Evolutionary conservation across 148 eudicot genomes (phyloP).

Genomic region (Arctostaphylos glauca): DNA sequence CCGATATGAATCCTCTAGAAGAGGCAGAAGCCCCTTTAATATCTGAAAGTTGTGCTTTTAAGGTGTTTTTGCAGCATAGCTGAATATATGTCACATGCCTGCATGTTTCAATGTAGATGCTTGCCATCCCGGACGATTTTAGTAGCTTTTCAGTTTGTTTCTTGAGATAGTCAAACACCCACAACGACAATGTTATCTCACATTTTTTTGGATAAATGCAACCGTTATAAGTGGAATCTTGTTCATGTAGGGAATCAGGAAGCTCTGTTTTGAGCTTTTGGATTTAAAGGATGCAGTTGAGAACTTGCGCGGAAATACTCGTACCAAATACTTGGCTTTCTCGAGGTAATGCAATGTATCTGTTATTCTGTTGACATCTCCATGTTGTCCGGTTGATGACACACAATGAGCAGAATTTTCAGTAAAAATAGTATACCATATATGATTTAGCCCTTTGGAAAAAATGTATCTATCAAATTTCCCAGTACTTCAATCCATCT

Average conservation of each 20-base stretch:
- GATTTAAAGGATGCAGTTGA: conserved; percentile 98
- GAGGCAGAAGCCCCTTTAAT: neutral
- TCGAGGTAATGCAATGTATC: conserved; percentile 50
- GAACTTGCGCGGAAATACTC: conserved; percentile 82
- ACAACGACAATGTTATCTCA: neutral
- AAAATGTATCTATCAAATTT: neutral
- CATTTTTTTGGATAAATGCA: neutral
- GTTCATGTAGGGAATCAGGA: conserved; percentile 77
- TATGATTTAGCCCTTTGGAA: neutral
- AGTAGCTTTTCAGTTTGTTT: neutral
- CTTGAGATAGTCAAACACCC: neutral
- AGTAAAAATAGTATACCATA: neutral
- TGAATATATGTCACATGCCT: neutral
- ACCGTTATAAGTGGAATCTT: neutral
- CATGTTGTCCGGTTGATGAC: neutral
- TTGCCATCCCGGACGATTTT: neutral
- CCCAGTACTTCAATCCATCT: neutral
- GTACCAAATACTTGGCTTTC: conserved; percentile 80
- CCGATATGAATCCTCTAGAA: neutral
- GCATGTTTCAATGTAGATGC: neutral
- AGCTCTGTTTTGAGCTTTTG: conserved; percentile 89
- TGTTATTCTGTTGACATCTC: neutral
- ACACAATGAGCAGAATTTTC: neutral
- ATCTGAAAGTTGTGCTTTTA: neutral
- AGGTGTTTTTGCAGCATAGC: neutral